phyloP scores from a whole-genome alignment of 768 basidiomycete genomes.

The Kwoniella mangroviensis region DNA sequence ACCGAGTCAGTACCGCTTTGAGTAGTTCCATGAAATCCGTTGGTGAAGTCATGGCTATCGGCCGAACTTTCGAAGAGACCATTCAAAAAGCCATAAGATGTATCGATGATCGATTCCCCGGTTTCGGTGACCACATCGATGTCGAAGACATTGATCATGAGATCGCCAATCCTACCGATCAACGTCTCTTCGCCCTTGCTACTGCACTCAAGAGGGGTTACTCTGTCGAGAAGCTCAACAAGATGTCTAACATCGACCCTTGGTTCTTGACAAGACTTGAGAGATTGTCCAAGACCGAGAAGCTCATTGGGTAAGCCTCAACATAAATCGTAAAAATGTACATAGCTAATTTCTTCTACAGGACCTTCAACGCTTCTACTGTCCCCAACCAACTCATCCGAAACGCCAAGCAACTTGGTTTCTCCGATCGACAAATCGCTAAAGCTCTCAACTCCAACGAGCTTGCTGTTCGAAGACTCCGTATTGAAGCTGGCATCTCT shows the following conservation, averaged over 20 bases:
- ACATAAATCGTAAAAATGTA: neutral
- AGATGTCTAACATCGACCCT: slow-evolving; percentile 97
- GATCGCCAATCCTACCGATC: slow-evolving; percentile 91
- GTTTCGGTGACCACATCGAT: slow-evolving; percentile 73
- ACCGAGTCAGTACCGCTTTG: slow-evolving; percentile 82
- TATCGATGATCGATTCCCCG: slow-evolving; percentile 92
- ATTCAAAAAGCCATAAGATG: slow-evolving; percentile 97
- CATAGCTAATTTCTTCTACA: slow-evolving; percentile 53
- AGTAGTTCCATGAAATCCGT: slow-evolving; percentile 99
- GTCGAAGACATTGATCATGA: slow-evolving; percentile 93
- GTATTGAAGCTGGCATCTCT: slow-evolving; percentile 78
- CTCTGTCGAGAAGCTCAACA: slow-evolving; percentile 92
- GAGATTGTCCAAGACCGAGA: slow-evolving; percentile 81
- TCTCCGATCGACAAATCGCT: slow-evolving; percentile 91
- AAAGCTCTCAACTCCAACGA: slow-evolving; percentile 83
- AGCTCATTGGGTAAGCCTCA: slow-evolving; percentile 69
- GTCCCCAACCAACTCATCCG: slow-evolving; percentile 70
- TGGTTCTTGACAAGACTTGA: slow-evolving; percentile 94
- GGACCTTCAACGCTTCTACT: slow-evolving; percentile 68
- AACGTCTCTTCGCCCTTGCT: slow-evolving; percentile 94
- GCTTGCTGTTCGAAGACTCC: slow-evolving; percentile 85
- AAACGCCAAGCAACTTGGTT: slow-evolving; percentile 90
- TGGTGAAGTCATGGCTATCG: slow-evolving; percentile 99
- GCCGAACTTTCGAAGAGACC: slow-evolving; percentile 96
- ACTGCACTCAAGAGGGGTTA: slow-evolving; percentile 91